phyloP scores from a whole-genome alignment of 176 grass and related monocot species.

The barley (Hordeum vulgare) region DNA sequence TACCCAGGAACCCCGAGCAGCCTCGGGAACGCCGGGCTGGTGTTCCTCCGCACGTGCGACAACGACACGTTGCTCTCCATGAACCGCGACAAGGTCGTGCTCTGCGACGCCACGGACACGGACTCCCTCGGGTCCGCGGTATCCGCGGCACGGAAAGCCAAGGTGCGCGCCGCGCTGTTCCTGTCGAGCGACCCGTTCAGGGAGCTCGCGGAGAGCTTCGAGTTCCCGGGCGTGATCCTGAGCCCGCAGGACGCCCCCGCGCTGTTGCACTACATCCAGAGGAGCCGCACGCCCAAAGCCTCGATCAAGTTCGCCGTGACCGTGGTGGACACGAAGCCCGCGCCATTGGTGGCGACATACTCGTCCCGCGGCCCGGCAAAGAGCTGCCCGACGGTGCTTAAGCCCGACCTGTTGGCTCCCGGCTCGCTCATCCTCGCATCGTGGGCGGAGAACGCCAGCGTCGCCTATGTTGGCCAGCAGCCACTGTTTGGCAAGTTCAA shows the following conservation, averaged over 20 bases:
- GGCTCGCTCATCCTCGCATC: slow-evolving; percentile 57
- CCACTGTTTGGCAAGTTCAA: slow-evolving; percentile 47
- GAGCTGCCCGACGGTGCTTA: slow-evolving; percentile 57
- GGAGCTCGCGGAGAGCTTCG: slow-evolving; percentile 21
- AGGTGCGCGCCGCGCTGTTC: slow-evolving; percentile 38
- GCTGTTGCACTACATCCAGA: slow-evolving; percentile 42
- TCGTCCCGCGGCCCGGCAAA: slow-evolving; percentile 64
- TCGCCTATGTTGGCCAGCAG: slow-evolving; percentile 18
- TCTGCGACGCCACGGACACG: slow-evolving; percentile 37
- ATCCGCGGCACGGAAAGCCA: neutral
- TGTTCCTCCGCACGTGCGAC: slow-evolving; percentile 45
- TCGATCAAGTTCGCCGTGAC: slow-evolving; percentile 47
- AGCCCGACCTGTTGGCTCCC: slow-evolving; percentile 71
- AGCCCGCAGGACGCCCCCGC: slow-evolving; percentile 31
- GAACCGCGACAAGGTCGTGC: slow-evolving; percentile 39
- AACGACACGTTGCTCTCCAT: slow-evolving; percentile 27
- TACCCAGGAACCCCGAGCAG: slow-evolving; percentile 35
- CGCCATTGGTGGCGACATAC: slow-evolving; percentile 47
- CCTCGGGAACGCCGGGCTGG: slow-evolving; percentile 12
- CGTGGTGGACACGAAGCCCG: slow-evolving; percentile 26
- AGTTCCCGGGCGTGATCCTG: slow-evolving; percentile 54
- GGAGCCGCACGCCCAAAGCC: slow-evolving; percentile 32
- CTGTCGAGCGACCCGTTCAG: slow-evolving; percentile 37
- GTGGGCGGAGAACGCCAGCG: slow-evolving; percentile 53
- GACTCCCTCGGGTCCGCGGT: slow-evolving; percentile 16